These are phyloP conservation scores for Trichosporon ovoides DNA, from an alignment of 1,284 basidiomycete species.

Conservation along the genomic window DNA sequence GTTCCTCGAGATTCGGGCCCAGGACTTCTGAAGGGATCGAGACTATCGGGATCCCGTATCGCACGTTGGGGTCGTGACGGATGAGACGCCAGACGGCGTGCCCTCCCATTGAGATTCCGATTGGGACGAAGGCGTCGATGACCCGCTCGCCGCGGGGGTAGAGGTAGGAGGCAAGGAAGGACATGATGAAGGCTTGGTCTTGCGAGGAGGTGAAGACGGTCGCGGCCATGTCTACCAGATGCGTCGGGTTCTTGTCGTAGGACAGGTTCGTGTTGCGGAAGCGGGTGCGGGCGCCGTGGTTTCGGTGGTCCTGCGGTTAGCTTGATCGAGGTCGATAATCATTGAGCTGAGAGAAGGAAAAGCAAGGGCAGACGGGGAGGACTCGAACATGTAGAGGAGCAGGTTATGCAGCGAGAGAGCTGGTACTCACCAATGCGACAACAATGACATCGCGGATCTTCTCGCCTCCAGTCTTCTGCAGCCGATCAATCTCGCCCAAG, in stretches of 20 bases:
- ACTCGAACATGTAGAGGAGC: too few relatives aligned
- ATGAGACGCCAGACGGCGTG: conserved; percentile 8
- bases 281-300: conserved; percentile 62
- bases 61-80: conserved; percentile 58
- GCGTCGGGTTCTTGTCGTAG: conserved; percentile 60
- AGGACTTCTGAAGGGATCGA: conserved; percentile 65
- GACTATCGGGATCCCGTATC: conserved; percentile 64
- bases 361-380: too few relatives aligned
- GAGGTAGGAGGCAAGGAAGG: conserved; percentile 71
- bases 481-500: conserved; percentile 24
- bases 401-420: too few relatives aligned
- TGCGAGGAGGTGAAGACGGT: conserved; percentile 62
- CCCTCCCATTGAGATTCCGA: conserved; percentile 53
- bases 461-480: conserved; percentile 7
- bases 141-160: conserved; percentile 64
- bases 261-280: conserved; percentile 56
- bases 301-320: conserved; percentile 63
- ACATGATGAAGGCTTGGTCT: conserved; percentile 74
- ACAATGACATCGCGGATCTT: conserved; percentile 38
- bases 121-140: conserved; percentile 61
- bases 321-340: too few relatives aligned
- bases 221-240: conserved; percentile 66
- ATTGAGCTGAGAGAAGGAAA: too few relatives aligned
- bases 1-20: conserved; percentile 53
- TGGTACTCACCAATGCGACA: conserved; percentile 42